These are phyloP conservation scores for Lepiota brunneoincarnata DNA, from an alignment of 768 basidiomycete species.

Conservation along the genomic window DNA sequence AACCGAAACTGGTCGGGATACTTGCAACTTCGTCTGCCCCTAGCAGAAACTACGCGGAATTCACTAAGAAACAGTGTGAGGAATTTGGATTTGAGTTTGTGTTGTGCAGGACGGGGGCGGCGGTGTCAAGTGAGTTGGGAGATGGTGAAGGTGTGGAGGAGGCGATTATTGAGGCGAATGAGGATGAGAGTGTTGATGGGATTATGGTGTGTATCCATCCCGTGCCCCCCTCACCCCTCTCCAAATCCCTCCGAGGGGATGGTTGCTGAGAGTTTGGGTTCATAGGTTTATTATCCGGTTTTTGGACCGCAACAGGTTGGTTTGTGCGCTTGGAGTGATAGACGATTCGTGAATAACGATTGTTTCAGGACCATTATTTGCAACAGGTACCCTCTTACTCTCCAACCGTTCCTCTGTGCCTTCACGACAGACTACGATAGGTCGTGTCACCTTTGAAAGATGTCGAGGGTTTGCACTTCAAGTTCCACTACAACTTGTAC, in stretches of 20 bases:
- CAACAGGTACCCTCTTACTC: conserved; percentile 64
- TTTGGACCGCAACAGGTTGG: conserved; percentile 85
- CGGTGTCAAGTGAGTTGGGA: conserved; percentile 48
- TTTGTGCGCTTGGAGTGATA: conserved; percentile 12
- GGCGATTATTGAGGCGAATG: conserved; percentile 94
- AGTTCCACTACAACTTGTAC: conserved; percentile 92
- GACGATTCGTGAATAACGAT: neutral
- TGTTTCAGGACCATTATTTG: conserved; percentile 84
- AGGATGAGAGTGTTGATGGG: conserved; percentile 80
- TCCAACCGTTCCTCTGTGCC: neutral
- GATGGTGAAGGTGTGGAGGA: conserved; percentile 94
- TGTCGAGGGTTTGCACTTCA: conserved; percentile 95
- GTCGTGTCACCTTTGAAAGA: conserved; percentile 96
- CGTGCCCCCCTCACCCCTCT: no score
- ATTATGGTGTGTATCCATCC: conserved; percentile 79
- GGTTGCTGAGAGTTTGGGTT: neutral
- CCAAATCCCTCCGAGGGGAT: neutral
- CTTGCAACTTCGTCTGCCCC: conserved; percentile 81
- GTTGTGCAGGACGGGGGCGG: conserved; percentile 68
- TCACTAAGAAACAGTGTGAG: conserved; percentile 89
- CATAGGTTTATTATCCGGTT: conserved; percentile 93
- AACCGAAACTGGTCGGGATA: conserved; percentile 87
- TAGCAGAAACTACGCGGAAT: conserved; percentile 82
- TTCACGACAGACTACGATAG: conserved; percentile 29
- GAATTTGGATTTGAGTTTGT: conserved; percentile 87